These are phyloP conservation scores for Alternaria sp. DNA, from an alignment of 2,329 filamentous ascomycete genomes.

Conservation along the genomic window DNA sequence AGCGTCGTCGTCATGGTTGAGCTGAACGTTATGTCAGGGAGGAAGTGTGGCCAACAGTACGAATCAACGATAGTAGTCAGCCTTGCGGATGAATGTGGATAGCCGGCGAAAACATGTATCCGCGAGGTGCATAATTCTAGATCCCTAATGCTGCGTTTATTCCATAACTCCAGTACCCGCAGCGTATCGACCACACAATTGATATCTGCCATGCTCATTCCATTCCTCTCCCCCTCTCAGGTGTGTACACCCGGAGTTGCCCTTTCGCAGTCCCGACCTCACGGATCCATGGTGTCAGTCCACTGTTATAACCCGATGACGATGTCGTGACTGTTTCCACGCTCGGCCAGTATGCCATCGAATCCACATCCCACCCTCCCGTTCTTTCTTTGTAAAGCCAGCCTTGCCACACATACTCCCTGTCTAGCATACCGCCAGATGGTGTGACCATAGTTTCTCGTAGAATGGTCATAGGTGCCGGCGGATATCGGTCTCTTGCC, in stretches of 20 bases:
- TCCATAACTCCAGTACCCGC: neutral
- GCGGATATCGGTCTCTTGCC: neutral
- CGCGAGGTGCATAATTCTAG: neutral
- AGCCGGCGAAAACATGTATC: neutral
- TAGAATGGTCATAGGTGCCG: neutral
- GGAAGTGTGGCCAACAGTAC: neutral
- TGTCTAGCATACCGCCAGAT: neutral
- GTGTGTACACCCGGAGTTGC: neutral
- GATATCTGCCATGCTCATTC: neutral
- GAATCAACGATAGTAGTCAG: neutral
- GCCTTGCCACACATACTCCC: neutral
- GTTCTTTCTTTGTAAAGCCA: neutral
- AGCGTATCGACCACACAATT: neutral
- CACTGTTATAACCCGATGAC: neutral
- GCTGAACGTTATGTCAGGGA: neutral
- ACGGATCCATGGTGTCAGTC: neutral
- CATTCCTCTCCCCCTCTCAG: neutral
- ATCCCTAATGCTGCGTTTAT: neutral
- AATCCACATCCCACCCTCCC: neutral
- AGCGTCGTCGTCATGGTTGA: neutral
- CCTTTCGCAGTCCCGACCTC: neutral
- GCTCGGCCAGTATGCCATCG: neutral
- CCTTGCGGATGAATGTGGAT: neutral
- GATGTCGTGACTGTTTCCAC: neutral
- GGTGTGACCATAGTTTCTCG: neutral